Base-by-base conservation (phyloP, 2,329 filamentous ascomycete genomes). In the Hypoxylon sp. region DNA sequence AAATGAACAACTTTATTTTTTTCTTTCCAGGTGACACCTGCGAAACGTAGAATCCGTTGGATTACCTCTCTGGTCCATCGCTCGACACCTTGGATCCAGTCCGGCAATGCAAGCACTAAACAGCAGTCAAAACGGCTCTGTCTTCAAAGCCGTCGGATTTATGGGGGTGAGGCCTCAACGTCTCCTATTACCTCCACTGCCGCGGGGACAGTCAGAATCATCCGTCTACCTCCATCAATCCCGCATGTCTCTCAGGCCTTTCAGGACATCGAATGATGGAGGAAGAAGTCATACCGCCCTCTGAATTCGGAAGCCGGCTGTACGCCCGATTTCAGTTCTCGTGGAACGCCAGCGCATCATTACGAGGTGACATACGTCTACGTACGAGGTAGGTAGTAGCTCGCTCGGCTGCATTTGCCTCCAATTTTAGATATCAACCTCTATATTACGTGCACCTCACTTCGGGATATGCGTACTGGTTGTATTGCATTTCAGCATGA, bases 21-120 rank as follows among this genome's bases (percentile, higher is more conserved):
- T 24, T 3, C 38, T 21, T 33, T 58, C 6, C 15, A 58, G 43
- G 48, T 42, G 40, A 59, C 48, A 45, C 21, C n/a, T n/a, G n/a
- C n/a, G n/a, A n/a, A n/a, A n/a, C 31, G 29, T n/a, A 33, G 29
- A 33, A 33, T 8, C 27, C 35, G 43, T 17, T 56, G 60, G 60
- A 15, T 63, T 63, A 48, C 60, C 60, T 52, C 46, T 59, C 48
- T 63, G 4, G 52, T 57, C 48, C 51, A 40, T 21, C 45, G 10
- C 24, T 48, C 23, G 52, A 52, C 42, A 46, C 37, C 45, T 46
- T 33, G 17, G 37, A 46, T 21, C 38, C 20, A 42, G 33, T 15
- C 26, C 52, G 47, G 26, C 37, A 35, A 21, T 35, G 24, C 2
- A 15, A 37, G 26, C n/a, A 24, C 27, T 50, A 23, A 31, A 15